Conservation (phyloP, 148 eudicot genomes). For the Rhododendron mucronatum region DNA sequence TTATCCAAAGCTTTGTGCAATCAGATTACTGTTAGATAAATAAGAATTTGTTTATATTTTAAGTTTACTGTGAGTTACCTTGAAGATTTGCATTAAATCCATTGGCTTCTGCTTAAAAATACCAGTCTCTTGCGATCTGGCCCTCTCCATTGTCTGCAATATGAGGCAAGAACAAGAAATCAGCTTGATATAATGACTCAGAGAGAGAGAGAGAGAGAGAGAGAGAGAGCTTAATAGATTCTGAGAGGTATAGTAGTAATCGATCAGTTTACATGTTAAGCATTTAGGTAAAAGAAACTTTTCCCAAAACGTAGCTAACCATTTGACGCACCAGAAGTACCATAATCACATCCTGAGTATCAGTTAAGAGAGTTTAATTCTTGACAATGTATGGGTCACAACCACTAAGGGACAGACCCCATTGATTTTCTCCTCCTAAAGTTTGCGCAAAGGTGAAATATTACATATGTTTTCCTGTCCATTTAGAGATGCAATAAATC, state of each 20-base stretch:
- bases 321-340: background rate
- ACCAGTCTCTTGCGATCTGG: slow-evolving; percentile 77
- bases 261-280: background rate
- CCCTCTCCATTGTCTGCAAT: slow-evolving; percentile 95
- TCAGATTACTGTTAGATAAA: background rate
- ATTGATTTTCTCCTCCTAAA: background rate
- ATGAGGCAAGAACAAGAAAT: slow-evolving; percentile 13
- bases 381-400: background rate
- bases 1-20: background rate
- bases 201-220: background rate
- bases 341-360: background rate
- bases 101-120: slow-evolving; percentile 78
- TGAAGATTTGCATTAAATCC: slow-evolving; percentile 85
- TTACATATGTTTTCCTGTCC: background rate
- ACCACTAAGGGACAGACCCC: background rate
- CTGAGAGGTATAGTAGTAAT: background rate
- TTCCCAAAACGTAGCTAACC: background rate
- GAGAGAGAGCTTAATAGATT: background rate
- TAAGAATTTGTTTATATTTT: background rate
- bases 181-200: background rate
- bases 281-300: background rate
- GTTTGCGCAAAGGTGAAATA: background rate
- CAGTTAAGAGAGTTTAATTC: background rate
- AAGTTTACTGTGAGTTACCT: slow-evolving; percentile 37
- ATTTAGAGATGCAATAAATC: background rate